Evolutionary conservation across 148 eudicot species (phyloP), one percentile per base, ranked within the genome.

Genomic region (Chenopodium album): DNA sequence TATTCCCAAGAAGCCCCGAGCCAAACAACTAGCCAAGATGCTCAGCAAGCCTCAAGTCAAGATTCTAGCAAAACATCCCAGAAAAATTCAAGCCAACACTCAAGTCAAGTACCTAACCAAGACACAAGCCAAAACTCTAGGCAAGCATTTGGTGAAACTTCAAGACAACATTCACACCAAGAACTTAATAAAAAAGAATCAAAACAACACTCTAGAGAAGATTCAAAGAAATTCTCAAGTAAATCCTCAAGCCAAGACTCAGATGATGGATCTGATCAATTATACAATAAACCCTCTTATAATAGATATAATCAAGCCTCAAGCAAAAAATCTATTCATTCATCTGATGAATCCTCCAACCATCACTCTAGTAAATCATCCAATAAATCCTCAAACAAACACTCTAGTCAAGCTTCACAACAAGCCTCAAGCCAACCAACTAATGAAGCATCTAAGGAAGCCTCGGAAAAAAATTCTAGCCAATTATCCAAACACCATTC

Each of bases 361-460:
- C 63, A 48, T 28, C 62, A 50, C 9, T n/a, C 37, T 72, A n/a
- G 20, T 71, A 29, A 72, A 72, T 22, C 75, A 44, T 72, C 75
- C 5, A 46, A n/a, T 44, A 7, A 44, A 46, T 46, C 23, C 23
- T 74, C 37, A 74, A 46, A 28, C 37, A 14, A 74, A 74, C 22
- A 74, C 3, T 22, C 3, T 48, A 50, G 41, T 12, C 62, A 74
- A 48, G 10, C 54, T 72, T 72, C 75, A 12, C 54, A 72, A 44
- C 52, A 72, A 72, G 28, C 75, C 75, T 73, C 76, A 23, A 73
- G 9, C 22, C 76, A 60, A 76, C 22, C 11, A 32, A 2, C 74
- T 41, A 71, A 19, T 71, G 44, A 41, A 41, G 29, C 26, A 8
- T 8, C 50, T 22, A 47, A 41, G 2, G 16, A 73, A 46, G 14